Base-by-base conservation (phyloP, 495 filamentous ascomycete species). In the Venustampulla echinocandica region DNA sequence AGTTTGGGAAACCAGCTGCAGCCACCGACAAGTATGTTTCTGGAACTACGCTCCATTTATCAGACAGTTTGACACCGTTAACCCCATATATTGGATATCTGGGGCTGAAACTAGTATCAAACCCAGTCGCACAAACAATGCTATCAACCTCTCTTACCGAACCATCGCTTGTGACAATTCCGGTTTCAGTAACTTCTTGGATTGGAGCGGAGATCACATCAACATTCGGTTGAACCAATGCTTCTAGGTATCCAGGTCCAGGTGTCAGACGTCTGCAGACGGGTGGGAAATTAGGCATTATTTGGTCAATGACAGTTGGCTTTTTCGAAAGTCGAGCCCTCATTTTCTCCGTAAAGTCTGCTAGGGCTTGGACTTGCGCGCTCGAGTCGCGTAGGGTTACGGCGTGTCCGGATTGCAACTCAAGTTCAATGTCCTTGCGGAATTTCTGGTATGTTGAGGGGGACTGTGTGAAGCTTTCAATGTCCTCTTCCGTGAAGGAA, bases 51-150 rank as follows among this genome's bases (percentile, higher is more conserved):
- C 17, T 65, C 69, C 52, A 55, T 65, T 64, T 70, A 20, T 66
- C 67, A 9, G 5, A 9, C 6, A 46, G 18, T 3, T 7, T 10
- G 3, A 5, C 18, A 5, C 43, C 30, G 24, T 46, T 66, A 34
- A 65, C 55, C 15, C 65, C 61, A 18, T 65, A 58, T 41, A 76
- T 64, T 0, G 66, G 59, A 47, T 75, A 77, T 1, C 64, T 64
- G 0, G 72, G 71, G 5, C 60, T 61, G 14, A 17, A 46, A 9
- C 3, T 34, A 22, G 30, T 25, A 43, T 79, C 70, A 10, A 71
- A 73, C 4, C 76, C 75, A 0, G 75, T 80, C 3, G 75, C 64
- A 51, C 76, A 80, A 49, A 80, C 69, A 2, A 69, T 62, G n/a
- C 63, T 58, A 39, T 75, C 71, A 21, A 63, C 46, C n/a, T 38